phyloP scores from a whole-genome alignment of 148 eudicot genomes.

The Chenopodium quinoa region DNA sequence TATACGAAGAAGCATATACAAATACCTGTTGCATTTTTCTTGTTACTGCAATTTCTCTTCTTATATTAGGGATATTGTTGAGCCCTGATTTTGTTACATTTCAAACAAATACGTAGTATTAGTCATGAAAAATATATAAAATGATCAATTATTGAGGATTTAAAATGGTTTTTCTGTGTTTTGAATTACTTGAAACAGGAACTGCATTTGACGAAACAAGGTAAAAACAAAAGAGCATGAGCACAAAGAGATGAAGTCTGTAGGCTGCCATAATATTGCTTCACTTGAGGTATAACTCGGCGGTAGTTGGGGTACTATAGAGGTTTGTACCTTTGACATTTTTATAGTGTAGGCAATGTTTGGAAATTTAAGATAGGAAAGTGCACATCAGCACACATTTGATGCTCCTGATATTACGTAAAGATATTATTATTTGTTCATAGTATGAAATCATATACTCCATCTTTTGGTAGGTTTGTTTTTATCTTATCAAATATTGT shows the following conservation, averaged over 20 bases:
- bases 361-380: background rate
- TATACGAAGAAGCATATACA: background rate
- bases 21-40: constrained; percentile 33
- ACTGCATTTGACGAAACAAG: constrained; percentile 37
- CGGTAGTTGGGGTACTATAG: background rate
- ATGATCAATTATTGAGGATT: background rate
- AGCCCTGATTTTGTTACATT: constrained; percentile 30
- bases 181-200: constrained; percentile 40
- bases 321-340: background rate
- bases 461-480: too few relatives aligned
- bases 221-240: constrained; percentile 33
- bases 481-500: too few relatives aligned
- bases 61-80: constrained; percentile 22
- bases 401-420: too few relatives aligned
- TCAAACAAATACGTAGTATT: background rate
- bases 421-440: too few relatives aligned
- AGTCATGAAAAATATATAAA: background rate
- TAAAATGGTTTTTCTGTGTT: background rate
- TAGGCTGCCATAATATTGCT: constrained; percentile 28
- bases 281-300: background rate
- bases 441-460: too few relatives aligned
- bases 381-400: too few relatives aligned
- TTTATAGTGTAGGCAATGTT: constrained; percentile 22
- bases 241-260: constrained; percentile 25
- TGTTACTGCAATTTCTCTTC: background rate